A percentile compares a stretch with the other conserved stretches of the same genome.
Evolutionary conservation across 108 stramenopile species (phyloP).

Genomic region (Skeletonema marinoi): DNA sequence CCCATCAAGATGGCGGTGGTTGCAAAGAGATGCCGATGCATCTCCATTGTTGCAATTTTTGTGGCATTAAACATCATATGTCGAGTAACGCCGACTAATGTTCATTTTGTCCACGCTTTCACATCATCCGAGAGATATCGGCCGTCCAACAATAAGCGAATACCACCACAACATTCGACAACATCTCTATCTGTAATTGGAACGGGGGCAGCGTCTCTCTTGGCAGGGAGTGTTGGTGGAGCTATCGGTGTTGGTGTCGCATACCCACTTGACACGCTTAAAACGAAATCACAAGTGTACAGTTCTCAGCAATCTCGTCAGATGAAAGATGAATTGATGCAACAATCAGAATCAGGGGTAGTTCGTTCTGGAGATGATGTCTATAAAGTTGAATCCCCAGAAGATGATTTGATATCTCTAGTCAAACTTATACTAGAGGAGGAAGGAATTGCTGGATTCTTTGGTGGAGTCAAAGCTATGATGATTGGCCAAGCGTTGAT

Average conservation of each 20-base stretch:
- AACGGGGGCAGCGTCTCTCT: constrained; percentile 26
- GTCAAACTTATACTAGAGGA: constrained; percentile 24
- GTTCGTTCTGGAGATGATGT: not conserved
- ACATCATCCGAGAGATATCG: not conserved
- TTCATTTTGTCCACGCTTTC: not conserved
- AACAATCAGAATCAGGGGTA: constrained; percentile 8
- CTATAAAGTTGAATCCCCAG: constrained; percentile 13
- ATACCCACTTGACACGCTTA: constrained; percentile 57
- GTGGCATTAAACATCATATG: not conserved
- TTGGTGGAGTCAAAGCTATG: constrained; percentile 56
- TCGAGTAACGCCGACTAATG: not conserved
- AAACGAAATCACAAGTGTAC: constrained; percentile 49
- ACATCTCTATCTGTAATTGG: constrained; percentile 31
- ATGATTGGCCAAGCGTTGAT: constrained; percentile 59
- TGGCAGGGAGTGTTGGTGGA: constrained; percentile 52
- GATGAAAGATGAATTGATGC: constrained; percentile 2
- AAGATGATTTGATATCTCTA: constrained; percentile 33
- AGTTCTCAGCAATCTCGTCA: not conserved
- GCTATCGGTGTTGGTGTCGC: constrained; percentile 50
- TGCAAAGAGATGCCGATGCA: not conserved
- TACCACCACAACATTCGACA: not conserved
- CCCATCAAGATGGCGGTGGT: not conserved
- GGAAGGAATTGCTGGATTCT: constrained; percentile 48
- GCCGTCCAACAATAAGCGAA: not conserved
- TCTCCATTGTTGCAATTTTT: not conserved